Evolutionary conservation across 202 grass and related monocot genomes (phyloP), one percentile per base, ranked within the genome.

Genomic region (Zizania palustris): DNA sequence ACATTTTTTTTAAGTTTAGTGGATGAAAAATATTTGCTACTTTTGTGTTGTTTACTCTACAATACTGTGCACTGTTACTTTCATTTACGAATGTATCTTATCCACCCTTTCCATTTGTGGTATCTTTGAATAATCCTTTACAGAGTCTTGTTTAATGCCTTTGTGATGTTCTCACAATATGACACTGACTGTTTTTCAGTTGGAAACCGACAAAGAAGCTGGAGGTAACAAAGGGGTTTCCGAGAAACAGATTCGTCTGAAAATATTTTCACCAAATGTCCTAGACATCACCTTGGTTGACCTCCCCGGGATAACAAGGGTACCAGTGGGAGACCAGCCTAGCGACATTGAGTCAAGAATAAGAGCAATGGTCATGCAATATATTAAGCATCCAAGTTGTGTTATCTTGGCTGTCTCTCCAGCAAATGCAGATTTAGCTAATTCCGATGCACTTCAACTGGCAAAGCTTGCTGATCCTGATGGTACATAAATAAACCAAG

Each of bases 261-360:
- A 93, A 77, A 92, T 94, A 34, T 94, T 92, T 64, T 98, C 95
- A 54, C 87, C 91, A 69, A 90, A 90, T 87, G 89, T 98, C 44
- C 72, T 91, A 18, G 88, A 98, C 80, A 98, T 98, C 49, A 95
- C 95, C 63, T 88, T 98, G 70, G 91, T 98, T 77, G 95, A 98
- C 62, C 88, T 98, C 67, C 95, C 95, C 34, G 95, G 95, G 77
- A 88, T 95, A 78, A 93, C 84, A 69, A 92, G 90, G 84, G 95
- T 98, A 57, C 95, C 91, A 42, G 89, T 94, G 28, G 95, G 95
- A 63, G 91, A 94, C 68, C 95, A 98, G 82, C 95, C 89, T 19
- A 88, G 80, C 83, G 95, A 95, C 65, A 98, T 98, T 65, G 88
- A 94, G 74, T 60, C 87, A 72, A 98, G 85, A 90, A 90, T 93